Conservation (phyloP, 768 basidiomycete species). For the Suillus discolor region DNA sequence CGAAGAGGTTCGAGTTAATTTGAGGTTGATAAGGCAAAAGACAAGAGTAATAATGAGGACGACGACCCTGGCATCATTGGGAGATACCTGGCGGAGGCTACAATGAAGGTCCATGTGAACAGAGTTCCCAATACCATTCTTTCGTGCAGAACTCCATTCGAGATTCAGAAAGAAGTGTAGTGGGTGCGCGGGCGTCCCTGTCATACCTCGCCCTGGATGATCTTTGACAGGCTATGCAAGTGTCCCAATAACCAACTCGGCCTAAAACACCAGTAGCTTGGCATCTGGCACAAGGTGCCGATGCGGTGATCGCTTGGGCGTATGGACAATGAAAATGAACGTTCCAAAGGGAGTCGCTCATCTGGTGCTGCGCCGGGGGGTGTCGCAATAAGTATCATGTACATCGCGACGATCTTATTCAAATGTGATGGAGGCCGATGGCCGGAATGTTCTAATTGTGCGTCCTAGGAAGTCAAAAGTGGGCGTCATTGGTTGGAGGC, state of each 20-base stretch:
- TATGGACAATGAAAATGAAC: not conserved
- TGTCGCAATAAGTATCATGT: not conserved
- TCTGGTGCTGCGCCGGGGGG: not conserved
- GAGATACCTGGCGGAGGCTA: not conserved
- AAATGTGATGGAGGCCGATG: not conserved
- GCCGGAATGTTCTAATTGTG: not conserved
- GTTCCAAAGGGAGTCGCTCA: not conserved
- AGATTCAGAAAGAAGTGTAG: not conserved
- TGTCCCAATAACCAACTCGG: not conserved
- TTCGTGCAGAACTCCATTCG: not conserved
- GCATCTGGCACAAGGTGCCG: not conserved
- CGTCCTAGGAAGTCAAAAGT: not conserved
- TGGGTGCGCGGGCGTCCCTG: not conserved
- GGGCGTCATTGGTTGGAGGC: not conserved
- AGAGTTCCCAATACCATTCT: not conserved
- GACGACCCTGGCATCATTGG: not conserved
- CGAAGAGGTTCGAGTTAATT: not conserved
- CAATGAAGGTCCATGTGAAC: not conserved
- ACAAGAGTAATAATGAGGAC: not conserved
- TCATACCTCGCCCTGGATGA: not conserved
- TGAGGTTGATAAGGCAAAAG: not conserved
- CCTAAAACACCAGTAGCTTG: not conserved
- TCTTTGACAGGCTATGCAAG: not conserved
- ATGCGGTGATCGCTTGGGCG: not conserved
- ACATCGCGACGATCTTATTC: not conserved